These are phyloP conservation scores for Artemisia annua DNA, from an alignment of 129 eudicot species.

Conservation along the genomic window DNA sequence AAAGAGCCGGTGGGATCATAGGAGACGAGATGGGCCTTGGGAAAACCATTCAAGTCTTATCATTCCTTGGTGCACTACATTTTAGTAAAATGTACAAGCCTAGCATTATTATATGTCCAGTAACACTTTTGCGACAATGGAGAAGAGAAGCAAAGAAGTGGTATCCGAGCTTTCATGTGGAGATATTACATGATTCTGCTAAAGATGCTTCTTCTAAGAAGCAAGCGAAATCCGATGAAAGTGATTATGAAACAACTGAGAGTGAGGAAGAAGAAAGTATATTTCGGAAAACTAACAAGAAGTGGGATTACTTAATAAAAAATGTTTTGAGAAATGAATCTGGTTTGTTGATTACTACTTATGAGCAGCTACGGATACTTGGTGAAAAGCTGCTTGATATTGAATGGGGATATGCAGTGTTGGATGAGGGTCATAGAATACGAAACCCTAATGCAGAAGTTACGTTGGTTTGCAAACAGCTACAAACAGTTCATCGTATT, in stretches of 20 bases:
- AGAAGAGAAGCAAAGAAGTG: slow-evolving; percentile 87
- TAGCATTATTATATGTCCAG: slow-evolving; percentile 88
- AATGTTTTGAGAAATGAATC: slow-evolving; percentile 72
- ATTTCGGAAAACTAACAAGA: slow-evolving; percentile 38
- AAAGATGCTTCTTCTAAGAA: slow-evolving; percentile 50
- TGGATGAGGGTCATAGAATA: slow-evolving; percentile 97
- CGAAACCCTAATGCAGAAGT: slow-evolving; percentile 96
- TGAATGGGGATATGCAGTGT: slow-evolving; percentile 95
- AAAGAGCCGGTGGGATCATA: slow-evolving; percentile 94
- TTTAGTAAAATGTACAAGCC: slow-evolving; percentile 83
- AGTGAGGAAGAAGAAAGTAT: slow-evolving; percentile 50
- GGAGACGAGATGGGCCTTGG: slow-evolving; percentile 99
- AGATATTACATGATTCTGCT: slow-evolving; percentile 89
- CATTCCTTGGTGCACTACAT: slow-evolving; percentile 89
- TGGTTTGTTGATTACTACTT: slow-evolving; percentile 86
- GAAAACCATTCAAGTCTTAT: slow-evolving; percentile 81
- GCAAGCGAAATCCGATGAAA: slow-evolving; percentile 51
- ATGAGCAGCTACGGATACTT: slow-evolving; percentile 82
- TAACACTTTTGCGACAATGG: slow-evolving; percentile 91
- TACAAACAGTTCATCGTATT: slow-evolving; percentile 92
- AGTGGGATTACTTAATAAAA: slow-evolving; percentile 80
- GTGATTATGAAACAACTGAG: slow-evolving; percentile 80
- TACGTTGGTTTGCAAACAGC: slow-evolving; percentile 90
- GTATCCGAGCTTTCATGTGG: slow-evolving; percentile 86
- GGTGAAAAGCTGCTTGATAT: slow-evolving; percentile 82